phyloP scores from a whole-genome alignment of 1,284 basidiomycete species.

The Ganoderma resinaceum region DNA sequence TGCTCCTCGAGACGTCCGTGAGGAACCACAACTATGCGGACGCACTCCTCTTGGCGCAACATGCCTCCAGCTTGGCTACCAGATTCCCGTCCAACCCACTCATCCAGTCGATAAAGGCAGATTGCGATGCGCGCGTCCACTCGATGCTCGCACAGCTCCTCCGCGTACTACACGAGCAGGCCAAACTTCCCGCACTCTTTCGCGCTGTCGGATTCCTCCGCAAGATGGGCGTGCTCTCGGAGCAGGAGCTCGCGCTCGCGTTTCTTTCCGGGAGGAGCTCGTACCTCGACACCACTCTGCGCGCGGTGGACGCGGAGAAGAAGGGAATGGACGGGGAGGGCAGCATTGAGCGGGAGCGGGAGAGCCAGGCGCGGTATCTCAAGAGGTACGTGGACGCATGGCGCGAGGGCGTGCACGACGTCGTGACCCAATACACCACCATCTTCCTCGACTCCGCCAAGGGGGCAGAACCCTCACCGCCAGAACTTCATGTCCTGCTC shows the following conservation, averaged over 20 bases:
- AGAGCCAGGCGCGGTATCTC: conserved; percentile 80
- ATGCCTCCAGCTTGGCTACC: conserved; percentile 58
- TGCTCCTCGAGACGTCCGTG: conserved; percentile 91
- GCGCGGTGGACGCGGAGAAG: conserved; percentile 50
- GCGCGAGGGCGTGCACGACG: conserved; percentile 92
- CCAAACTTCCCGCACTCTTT: conserved; percentile 89
- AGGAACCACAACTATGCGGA: conserved; percentile 92
- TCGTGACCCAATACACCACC: conserved; percentile 87
- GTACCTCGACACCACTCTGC: conserved; percentile 56
- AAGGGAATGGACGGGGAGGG: conserved; percentile 36
- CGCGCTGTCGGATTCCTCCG: conserved; percentile 88
- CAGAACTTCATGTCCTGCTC: conserved; percentile 54
- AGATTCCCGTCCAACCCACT: conserved; percentile 51
- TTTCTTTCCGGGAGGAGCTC: conserved; percentile 71
- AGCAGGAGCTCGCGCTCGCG: conserved; percentile 70
- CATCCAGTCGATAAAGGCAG: conserved; percentile 66
- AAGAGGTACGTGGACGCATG: conserved; percentile 91
- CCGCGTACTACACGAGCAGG: conserved; percentile 79
- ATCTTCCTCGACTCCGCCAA: conserved; percentile 81
- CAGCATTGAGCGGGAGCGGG: conserved; percentile 58
- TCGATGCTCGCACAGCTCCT: conserved; percentile 84
- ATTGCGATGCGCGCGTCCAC: conserved; percentile 77
- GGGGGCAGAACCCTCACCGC: conserved; percentile 24
- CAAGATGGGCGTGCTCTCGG: conserved; percentile 71
- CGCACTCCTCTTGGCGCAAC: conserved; percentile 82